Base-by-base conservation (phyloP, 176 grass and related monocot species). In the Lolium perenne region DNA sequence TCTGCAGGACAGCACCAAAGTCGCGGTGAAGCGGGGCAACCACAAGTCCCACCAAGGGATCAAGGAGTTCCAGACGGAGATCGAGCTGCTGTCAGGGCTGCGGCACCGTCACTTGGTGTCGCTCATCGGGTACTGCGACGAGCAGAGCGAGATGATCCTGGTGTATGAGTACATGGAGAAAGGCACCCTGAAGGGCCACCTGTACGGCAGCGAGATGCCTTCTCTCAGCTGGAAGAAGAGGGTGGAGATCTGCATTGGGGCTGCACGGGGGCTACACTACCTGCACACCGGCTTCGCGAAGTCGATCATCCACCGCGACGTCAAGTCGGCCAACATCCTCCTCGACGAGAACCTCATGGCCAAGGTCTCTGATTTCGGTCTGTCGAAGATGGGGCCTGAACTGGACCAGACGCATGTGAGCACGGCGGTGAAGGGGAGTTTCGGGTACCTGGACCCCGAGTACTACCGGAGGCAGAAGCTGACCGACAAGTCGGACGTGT, bases 91-190 rank as follows among this genome's bases (percentile, higher is more conserved):
- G 15, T 98, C 96, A 50, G 94, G 92, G 45, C 92, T 98, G 40
- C 88, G 96, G 26, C 96, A 98, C 71, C 91, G 93, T 32, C 96
- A 98, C 79, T 89, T 98, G 3, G 96, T 98, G 38, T 94, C 96
- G 0, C 91, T 98, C 22, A 98, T 95, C 48, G 96, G 96, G 8
- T 98, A 95, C 63, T 98, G 96, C 1, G 93, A 98, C 45, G 96
- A 98, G 72, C 86, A 47, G 40, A 92, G 84, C 1, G 96, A 98
- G 90, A 98, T 98, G 93, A 95, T 98, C 78, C 82, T 98, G 75
- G 96, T 95, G 56, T 98, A 98, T 0, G 96, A 98, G 47, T 98
- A 94, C 90, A 98, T 98, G 96, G 93, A 91, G 80, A 94, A 98
- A 86, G 96, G 96, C 40, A 92, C 96, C 12, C 80, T 98, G 51